Conservation (phyloP, 1,284 basidiomycete species). For the Tilletiaria anomala region DNA sequence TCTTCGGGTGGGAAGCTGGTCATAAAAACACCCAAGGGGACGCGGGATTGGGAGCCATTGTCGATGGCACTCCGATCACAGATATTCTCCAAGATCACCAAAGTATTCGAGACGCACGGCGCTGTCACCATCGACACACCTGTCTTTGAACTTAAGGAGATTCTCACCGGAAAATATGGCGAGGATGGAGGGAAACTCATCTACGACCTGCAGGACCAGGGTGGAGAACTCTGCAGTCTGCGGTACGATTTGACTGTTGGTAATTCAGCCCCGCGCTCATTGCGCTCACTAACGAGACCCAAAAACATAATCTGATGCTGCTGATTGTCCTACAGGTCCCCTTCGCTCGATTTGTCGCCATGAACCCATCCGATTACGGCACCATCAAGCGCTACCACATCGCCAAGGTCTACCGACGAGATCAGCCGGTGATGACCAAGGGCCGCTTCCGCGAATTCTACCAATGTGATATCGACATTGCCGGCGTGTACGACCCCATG, state of each 20-base stretch:
- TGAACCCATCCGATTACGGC: constrained; percentile 61
- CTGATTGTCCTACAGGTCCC: no score
- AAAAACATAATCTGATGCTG: neutral
- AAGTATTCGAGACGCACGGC: constrained; percentile 76
- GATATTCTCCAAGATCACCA: constrained; percentile 76
- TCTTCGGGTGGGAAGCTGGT: constrained; percentile 9
- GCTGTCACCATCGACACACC: constrained; percentile 90
- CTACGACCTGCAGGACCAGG: constrained; percentile 94
- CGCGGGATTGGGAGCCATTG: constrained; percentile 84
- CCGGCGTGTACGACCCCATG: constrained; percentile 78
- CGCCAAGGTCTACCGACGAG: constrained; percentile 90
- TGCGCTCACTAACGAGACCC: neutral
- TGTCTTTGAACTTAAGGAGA: constrained; percentile 92
- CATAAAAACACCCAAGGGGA: constrained; percentile 55
- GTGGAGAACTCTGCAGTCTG: constrained; percentile 88
- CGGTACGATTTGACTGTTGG: constrained; percentile 93
- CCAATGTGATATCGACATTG: constrained; percentile 95
- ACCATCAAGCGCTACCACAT: constrained; percentile 84
- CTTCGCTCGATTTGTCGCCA: constrained; percentile 85
- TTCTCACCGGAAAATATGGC: constrained; percentile 66
- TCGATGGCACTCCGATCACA: constrained; percentile 84
- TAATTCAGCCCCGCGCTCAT: constrained; percentile 24
- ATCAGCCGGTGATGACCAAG: constrained; percentile 95
- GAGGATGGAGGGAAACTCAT: constrained; percentile 92
- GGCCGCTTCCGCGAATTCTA: constrained; percentile 97